phyloP scores from a whole-genome alignment of 495 filamentous ascomycete species.

The Melanomma pulvis-pyrius region DNA sequence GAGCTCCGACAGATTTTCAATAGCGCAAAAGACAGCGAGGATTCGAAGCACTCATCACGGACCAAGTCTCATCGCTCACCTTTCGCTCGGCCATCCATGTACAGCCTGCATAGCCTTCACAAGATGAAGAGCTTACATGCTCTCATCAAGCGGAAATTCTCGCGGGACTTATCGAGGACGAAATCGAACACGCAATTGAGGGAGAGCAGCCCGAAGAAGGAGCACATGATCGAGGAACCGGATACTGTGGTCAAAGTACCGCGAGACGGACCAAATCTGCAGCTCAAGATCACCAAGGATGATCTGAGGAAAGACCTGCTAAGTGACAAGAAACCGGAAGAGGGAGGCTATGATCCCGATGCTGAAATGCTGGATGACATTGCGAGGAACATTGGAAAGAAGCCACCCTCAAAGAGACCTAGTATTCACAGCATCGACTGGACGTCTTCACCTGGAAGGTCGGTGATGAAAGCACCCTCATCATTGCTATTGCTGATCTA shows the following conservation, averaged over 20 bases:
- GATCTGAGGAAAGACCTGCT: constrained; percentile 35
- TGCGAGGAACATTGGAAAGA: constrained; percentile 27
- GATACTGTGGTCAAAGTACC: constrained; percentile 31
- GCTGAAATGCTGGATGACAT: constrained; percentile 36
- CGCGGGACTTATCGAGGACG: constrained; percentile 20
- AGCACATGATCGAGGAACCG: background rate
- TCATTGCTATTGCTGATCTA: background rate
- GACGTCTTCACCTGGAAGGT: constrained; percentile 27
- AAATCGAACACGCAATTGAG: background rate
- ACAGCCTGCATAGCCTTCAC: constrained; percentile 26
- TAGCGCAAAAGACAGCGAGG: constrained; percentile 21
- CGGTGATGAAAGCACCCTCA: background rate
- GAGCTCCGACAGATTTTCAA: constrained; percentile 37
- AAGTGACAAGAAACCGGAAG: constrained; percentile 32
- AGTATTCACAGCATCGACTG: constrained; percentile 38
- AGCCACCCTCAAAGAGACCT: constrained; percentile 22
- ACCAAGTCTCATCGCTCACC: background rate
- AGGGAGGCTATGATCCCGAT: constrained; percentile 39
- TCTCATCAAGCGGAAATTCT: constrained; percentile 32
- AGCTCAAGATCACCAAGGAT: constrained; percentile 34
- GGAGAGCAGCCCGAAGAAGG: background rate
- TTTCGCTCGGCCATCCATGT: constrained; percentile 12
- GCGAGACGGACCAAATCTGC: constrained; percentile 21
- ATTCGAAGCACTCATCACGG: background rate
- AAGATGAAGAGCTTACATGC: constrained; percentile 36